Evolutionary conservation across 192 early-diverging fungal genomes (phyloP), one percentile per base, ranked within the genome.

Genomic region (Coemansia sp.): DNA sequence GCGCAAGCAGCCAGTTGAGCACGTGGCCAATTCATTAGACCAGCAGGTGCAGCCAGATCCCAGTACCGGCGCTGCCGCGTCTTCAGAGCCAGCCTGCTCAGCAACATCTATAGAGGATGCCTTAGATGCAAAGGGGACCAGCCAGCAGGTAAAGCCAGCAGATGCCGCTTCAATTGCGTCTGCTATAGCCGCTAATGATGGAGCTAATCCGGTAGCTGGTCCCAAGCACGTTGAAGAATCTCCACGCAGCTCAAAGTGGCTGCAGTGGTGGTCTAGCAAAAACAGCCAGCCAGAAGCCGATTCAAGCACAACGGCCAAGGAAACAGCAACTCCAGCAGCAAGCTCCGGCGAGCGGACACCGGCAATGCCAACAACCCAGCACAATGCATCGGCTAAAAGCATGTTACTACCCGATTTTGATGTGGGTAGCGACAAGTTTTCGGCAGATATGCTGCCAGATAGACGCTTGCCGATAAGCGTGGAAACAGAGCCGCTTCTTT

Each of bases 401-500:
- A 56, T 69, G 54, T 30, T 69, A 16, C 23, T 69, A 11, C 66
- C 60, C 6, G 66, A 67, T 38, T 57, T 75, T 21, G 57, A 68
- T 14, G 37, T 68, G 53, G 64, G 53, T 30, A 38, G 48, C 15
- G 31, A 8, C 12, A 21, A 20, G 18, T 14, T 52, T 16, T 39
- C 36, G 28, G 17, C 31, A 0, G 37, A 41, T 14, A 17, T 32
- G 57, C 26, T 41, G 38, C 21, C 47, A 18, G 38, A 28, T 30
- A 47, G 26, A 21, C 45, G 23, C 23, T 14, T 47, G 45, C 11
- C 30, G 28, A 28, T 5, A 6, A 5, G 26, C 30, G 26, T 39
- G 34, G 31, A 9, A 21, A 12, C 20, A 11, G 17, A 12, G 36
- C 11, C 26, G 30, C 41, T 18, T n/a, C 31, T 11, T 31, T 4